phyloP scores from a whole-genome alignment of 495 filamentous ascomycete species.

The Hypoxylon trugodes region DNA sequence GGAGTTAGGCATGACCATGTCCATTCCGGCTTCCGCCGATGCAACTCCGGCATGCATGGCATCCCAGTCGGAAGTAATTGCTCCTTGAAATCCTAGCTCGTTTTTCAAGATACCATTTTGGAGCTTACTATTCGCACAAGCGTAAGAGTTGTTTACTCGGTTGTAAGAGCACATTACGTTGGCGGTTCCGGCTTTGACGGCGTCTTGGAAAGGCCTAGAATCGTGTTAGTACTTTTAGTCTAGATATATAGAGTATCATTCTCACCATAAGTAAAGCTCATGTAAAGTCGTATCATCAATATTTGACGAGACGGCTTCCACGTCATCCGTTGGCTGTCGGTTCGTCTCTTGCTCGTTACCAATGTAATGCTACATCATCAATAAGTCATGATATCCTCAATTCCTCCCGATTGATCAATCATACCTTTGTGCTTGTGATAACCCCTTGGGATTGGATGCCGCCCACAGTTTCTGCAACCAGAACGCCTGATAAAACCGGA shows the following conservation, averaged over 20 bases:
- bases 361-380: slow-evolving; percentile 59
- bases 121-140: slow-evolving; percentile 67
- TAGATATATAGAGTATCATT: slow-evolving; percentile 51
- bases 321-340: slow-evolving; percentile 56
- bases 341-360: slow-evolving; percentile 71
- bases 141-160: slow-evolving; percentile 68
- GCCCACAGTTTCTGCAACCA: slow-evolving; percentile 54
- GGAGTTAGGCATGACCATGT: slow-evolving; percentile 63
- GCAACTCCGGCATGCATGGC: slow-evolving; percentile 59
- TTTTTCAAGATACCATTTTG: slow-evolving; percentile 70
- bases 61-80: slow-evolving; percentile 64
- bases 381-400: slow-evolving; percentile 28
- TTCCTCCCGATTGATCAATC: slow-evolving; percentile 41
- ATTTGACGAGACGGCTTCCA: slow-evolving; percentile 63
- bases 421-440: slow-evolving; percentile 61
- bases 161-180: slow-evolving; percentile 77
- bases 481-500: slow-evolving; percentile 54
- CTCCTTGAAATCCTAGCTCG: slow-evolving; percentile 69
- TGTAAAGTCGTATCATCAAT: slow-evolving; percentile 73
- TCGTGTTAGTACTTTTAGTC: slow-evolving; percentile 2
- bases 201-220: slow-evolving; percentile 67
- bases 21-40: slow-evolving; percentile 56
- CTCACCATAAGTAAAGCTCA: slow-evolving; percentile 72
- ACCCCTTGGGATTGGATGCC: slow-evolving; percentile 63
- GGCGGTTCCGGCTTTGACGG: slow-evolving; percentile 65